phyloP scores from a whole-genome alignment of 495 filamentous ascomycete species.

The Penicillium coffeae region DNA sequence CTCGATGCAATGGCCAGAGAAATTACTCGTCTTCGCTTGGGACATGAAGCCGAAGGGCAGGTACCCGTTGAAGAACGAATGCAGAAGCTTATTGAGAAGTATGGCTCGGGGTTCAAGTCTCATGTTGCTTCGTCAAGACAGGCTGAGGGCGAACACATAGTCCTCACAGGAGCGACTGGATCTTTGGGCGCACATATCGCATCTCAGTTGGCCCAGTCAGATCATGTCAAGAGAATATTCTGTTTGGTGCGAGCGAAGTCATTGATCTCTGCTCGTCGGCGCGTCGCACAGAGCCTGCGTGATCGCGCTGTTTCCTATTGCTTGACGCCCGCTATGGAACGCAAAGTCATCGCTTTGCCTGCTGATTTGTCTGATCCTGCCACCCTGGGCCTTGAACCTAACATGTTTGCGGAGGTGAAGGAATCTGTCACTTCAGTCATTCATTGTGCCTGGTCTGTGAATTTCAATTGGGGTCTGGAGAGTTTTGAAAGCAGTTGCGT shows the following conservation, averaged over 20 bases:
- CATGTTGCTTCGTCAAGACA: conserved; percentile 21
- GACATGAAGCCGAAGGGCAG: conserved; percentile 8
- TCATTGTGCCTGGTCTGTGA: conserved; percentile 70
- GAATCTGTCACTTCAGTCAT: conserved; percentile 47
- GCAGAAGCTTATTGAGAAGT: conserved; percentile 29
- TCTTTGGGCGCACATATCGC: conserved; percentile 56
- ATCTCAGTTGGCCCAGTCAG: conserved; percentile 24
- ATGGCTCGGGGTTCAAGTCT: conserved; percentile 24
- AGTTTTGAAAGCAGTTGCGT: conserved; percentile 57
- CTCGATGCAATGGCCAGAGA: conserved; percentile 24
- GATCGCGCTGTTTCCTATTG: conserved; percentile 22
- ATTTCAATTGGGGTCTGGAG: conserved; percentile 60
- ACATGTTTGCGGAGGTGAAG: conserved; percentile 34
- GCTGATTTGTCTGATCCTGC: conserved; percentile 32
- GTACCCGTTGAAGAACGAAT: conserved; percentile 20
- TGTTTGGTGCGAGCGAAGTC: conserved; percentile 55
- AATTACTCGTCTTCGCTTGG: conserved; percentile 10
- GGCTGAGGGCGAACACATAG: conserved; percentile 17
- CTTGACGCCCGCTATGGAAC: conserved; percentile 12
- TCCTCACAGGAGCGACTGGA: conserved; percentile 63
- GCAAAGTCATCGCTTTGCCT: conserved; percentile 39
- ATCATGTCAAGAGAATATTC: conserved; percentile 39
- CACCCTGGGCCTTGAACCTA: conserved; percentile 41
- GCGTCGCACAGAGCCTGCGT: conserved; percentile 48
- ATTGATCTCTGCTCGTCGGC: conserved; percentile 38